Percentiles rank a stretch among this genome's conserved stretches.
Conservation (phyloP, 2,329 filamentous ascomycete genomes). For the Cryphonectria carpinicola region DNA sequence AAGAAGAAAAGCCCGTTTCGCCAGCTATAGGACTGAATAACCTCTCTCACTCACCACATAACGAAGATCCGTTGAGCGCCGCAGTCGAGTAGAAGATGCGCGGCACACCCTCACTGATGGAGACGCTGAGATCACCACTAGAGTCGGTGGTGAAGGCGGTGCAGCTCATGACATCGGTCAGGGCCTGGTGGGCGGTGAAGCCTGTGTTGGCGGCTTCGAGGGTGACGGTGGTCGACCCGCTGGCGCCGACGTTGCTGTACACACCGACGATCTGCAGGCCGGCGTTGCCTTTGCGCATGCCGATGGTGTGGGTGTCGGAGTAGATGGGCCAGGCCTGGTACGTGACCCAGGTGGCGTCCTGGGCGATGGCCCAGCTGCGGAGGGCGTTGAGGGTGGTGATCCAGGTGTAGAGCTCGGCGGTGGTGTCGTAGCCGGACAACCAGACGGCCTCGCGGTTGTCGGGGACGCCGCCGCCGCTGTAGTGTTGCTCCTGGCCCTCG, state of each 20-base stretch:
- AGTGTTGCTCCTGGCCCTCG: slow-evolving; percentile 62
- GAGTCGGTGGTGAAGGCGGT: slow-evolving; percentile 45
- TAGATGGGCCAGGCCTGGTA: slow-evolving; percentile 45
- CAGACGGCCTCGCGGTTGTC: slow-evolving; percentile 55
- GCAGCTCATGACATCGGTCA: slow-evolving; percentile 51
- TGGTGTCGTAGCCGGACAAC: slow-evolving; percentile 50
- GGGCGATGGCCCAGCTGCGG: slow-evolving; percentile 48
- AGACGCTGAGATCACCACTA: slow-evolving; percentile 47
- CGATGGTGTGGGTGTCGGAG: slow-evolving; percentile 46
- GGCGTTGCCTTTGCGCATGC: slow-evolving; percentile 48
- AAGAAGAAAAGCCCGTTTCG: not conserved
- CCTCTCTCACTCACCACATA: slow-evolving; percentile 36
- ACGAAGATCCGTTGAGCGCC: slow-evolving; percentile 40
- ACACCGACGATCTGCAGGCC: slow-evolving; percentile 43
- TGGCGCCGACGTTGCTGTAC: slow-evolving; percentile 46
- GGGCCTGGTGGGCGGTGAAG: slow-evolving; percentile 39
- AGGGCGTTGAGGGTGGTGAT: slow-evolving; percentile 54
- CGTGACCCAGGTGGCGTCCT: slow-evolving; percentile 43
- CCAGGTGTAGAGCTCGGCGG: slow-evolving; percentile 47
- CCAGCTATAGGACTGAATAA: not conserved
- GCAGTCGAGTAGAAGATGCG: slow-evolving; percentile 45
- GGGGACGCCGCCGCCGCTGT: slow-evolving; percentile 46
- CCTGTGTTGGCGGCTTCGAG: slow-evolving; percentile 43
- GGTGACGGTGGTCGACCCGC: slow-evolving; percentile 37
- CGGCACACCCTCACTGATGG: slow-evolving; percentile 48